Base-by-base conservation (phyloP, 306 rosid genomes). In the Quercus cerris region DNA sequence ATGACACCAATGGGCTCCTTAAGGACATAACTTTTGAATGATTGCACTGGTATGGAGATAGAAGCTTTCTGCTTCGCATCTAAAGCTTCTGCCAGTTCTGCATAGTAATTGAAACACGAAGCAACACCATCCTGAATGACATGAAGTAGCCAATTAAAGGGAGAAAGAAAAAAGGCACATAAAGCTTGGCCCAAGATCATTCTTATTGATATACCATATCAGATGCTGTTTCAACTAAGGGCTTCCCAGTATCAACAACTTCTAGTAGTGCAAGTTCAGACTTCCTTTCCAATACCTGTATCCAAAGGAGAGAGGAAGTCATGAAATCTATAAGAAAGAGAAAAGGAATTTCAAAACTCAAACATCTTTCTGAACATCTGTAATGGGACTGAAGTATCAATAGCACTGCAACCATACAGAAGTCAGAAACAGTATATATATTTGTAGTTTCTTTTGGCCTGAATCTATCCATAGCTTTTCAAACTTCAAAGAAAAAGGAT, bases 51-150 rank as follows among this genome's bases (percentile, higher is more conserved):
- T 76, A 95, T 79, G 56, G 98, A 83, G 61, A 95, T 83, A 4
- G 97, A 90, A 38, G 90, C 85, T 62, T 93, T 95, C 84, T 93
- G 94, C 84, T 90, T 87, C 1, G 85, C 84, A 80, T 93, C 99
- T 87, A 95, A 88, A 58, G 92, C 91, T 80, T 95, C 99, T 19
- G 99, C 99, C 49, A 95, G 97, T 64, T 91, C 99, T 20, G 99
- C 99, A 58, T 93, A 95, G 86, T 88, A 95, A 52, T 95, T 97
- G 54, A 93, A 95, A 77, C 99, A 95, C 77, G 97, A 98, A 22
- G 97, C 94, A 84, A 95, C 99, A 81, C 93, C 99, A 61, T 95
- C 99, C 99, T 93, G 87, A 75, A 87, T 52, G 30, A 79, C 49
- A 78, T 12, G 54, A 49, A 10, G 54, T 13, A 49, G 54, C 54